Conservation (phyloP, 2,329 filamentous ascomycete genomes). For the Colletotrichum sojae region DNA sequence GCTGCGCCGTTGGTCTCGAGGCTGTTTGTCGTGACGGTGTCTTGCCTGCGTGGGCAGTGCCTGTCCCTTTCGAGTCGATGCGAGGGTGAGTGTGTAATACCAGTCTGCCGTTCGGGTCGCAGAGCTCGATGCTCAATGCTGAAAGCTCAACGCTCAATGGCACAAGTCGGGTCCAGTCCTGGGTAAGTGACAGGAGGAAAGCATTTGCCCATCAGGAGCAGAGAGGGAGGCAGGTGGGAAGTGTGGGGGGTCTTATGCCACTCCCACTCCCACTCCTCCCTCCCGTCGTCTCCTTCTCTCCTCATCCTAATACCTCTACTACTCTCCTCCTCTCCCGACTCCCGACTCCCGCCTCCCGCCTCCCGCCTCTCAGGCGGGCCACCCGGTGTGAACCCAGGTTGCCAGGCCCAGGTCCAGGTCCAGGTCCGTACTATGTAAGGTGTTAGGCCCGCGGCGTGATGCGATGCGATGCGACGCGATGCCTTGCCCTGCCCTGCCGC, state of each 20-base stretch:
- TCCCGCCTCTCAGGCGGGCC: constrained; percentile 19
- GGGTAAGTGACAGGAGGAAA: constrained; percentile 34
- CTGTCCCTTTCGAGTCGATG: constrained; percentile 9
- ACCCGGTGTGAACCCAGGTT: constrained; percentile 10
- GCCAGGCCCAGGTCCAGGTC: background rate
- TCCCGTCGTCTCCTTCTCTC: constrained; percentile 2
- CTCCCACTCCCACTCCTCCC: constrained; percentile 21
- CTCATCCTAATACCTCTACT: background rate
- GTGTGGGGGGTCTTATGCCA: constrained; percentile 39
- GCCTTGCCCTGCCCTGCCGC: constrained; percentile 18
- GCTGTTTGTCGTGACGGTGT: constrained; percentile 7
- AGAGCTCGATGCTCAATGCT: constrained; percentile 1
- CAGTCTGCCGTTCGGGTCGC: background rate
- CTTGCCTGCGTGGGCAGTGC: constrained; percentile 6
- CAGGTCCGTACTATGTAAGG: background rate
- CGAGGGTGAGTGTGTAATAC: no score
- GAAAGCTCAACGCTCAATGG: constrained; percentile 10
- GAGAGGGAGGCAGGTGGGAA: constrained; percentile 14
- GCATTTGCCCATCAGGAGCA: constrained; percentile 18
- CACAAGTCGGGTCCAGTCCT: constrained; percentile 24
- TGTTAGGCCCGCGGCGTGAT: constrained; percentile 25
- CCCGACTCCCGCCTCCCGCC: background rate
- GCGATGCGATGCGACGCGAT: constrained; percentile 27
- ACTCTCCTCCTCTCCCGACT: background rate
- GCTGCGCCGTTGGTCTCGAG: constrained; percentile 2